A percentile compares a stretch with the other conserved stretches of the same genome.
phyloP scores from a whole-genome alignment of 2,329 filamentous ascomycete genomes.

The Penicillium sp. region DNA sequence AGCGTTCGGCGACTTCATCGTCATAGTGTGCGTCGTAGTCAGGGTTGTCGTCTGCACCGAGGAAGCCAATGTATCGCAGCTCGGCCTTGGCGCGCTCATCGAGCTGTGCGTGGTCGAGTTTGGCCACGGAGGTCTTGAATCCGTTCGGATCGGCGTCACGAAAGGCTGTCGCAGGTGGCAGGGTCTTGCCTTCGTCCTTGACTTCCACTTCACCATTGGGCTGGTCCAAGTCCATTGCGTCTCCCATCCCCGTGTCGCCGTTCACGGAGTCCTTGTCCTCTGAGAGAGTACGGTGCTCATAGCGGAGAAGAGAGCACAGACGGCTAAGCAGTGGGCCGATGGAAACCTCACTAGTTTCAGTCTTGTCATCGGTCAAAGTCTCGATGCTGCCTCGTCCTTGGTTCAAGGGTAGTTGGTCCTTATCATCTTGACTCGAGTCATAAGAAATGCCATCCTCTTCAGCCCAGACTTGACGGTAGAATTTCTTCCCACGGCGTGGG shows the following conservation, averaged over 20 bases:
- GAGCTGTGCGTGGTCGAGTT: slow-evolving; percentile 79
- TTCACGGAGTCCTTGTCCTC: slow-evolving; percentile 58
- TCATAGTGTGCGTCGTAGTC: slow-evolving; percentile 90
- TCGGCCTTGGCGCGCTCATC: slow-evolving; percentile 92
- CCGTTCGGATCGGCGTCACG: slow-evolving; percentile 70
- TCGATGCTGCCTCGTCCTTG: slow-evolving; percentile 83
- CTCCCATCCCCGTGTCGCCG: slow-evolving; percentile 43
- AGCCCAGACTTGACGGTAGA: slow-evolving; percentile 89
- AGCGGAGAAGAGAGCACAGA: slow-evolving; percentile 75
- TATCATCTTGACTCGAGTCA: slow-evolving; percentile 61
- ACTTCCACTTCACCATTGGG: slow-evolving; percentile 46
- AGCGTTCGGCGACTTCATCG: slow-evolving; percentile 86
- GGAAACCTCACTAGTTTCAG: slow-evolving; percentile 84
- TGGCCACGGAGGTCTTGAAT: slow-evolving; percentile 76
- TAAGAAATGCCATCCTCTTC: slow-evolving; percentile 83
- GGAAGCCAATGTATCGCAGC: slow-evolving; percentile 82
- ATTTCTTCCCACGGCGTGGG: slow-evolving; percentile 76
- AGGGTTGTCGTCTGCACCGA: slow-evolving; percentile 66
- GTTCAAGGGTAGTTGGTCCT: slow-evolving; percentile 71
- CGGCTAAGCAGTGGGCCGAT: slow-evolving; percentile 82
- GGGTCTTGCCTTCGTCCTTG: slow-evolving; percentile 38
- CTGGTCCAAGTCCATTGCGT: slow-evolving; percentile 50
- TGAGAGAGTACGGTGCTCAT: slow-evolving; percentile 57
- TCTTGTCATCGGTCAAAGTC: slow-evolving; percentile 78
- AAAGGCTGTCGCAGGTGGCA: slow-evolving; percentile 74